A percentile compares a stretch with the other conserved stretches of the same genome.
Conservation (phyloP, 805 yeast species). For the Candida coquimbonensis region DNA sequence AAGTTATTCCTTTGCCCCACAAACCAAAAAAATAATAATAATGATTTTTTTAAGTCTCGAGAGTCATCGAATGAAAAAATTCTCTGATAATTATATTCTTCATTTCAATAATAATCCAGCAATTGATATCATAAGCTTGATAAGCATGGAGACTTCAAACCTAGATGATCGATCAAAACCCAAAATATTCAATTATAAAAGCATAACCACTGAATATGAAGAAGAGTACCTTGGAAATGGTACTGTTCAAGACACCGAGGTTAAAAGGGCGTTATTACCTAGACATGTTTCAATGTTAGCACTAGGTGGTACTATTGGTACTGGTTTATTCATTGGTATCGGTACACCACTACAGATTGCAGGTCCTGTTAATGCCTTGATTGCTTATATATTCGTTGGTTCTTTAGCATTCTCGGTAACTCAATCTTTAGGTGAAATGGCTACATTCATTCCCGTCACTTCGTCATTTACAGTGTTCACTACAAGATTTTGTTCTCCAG, state of each 20-base stretch:
- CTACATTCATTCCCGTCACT: conserved; percentile 66
- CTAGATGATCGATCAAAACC: too few relatives aligned
- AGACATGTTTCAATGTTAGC: conserved; percentile 73
- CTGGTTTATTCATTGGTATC: conserved; percentile 67
- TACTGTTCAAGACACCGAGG: conserved; percentile 23
- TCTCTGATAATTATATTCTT: too few relatives aligned
- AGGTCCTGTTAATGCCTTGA: conserved; percentile 67
- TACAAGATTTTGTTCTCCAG: conserved; percentile 59
- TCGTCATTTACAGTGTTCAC: conserved; percentile 64
- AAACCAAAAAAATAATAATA: too few relatives aligned
- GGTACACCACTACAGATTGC: conserved; percentile 46
- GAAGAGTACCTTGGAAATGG: background rate
- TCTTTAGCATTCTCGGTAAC: conserved; percentile 58
- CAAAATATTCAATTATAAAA: too few relatives aligned
- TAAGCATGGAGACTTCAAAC: too few relatives aligned
- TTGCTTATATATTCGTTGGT: conserved; percentile 64
- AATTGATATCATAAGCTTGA: too few relatives aligned
- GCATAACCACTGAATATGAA: too few relatives aligned
- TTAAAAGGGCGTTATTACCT: conserved; percentile 52
- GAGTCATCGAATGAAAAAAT: too few relatives aligned
- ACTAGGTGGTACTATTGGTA: conserved; percentile 74
- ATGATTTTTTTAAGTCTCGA: too few relatives aligned
- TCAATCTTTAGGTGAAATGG: conserved; percentile 76
- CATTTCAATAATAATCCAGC: too few relatives aligned
- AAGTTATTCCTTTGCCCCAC: too few relatives aligned